Percentiles rank a stretch among this genome's conserved stretches.
Evolutionary conservation across 106 monocot species (phyloP).

Genomic region (Amphibolis antarctica): DNA sequence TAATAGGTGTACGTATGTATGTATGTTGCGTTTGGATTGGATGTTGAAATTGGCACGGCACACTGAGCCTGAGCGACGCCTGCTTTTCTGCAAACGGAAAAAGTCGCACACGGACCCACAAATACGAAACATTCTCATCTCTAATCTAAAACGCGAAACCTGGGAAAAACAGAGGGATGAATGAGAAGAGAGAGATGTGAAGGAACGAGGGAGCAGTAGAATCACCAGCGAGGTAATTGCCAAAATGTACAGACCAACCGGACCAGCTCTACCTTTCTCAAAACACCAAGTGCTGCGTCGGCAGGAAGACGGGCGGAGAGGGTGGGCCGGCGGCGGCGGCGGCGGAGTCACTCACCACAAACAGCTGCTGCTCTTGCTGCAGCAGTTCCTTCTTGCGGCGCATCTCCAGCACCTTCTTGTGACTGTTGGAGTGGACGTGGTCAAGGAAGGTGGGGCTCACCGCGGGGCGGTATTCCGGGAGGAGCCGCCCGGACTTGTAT

Average conservation of each 20-base stretch:
- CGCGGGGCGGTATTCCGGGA: conserved; percentile 82
- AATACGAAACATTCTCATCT: background rate
- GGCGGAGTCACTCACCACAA: background rate
- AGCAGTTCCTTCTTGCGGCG: conserved; percentile 42
- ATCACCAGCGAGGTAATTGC: too few species aligned
- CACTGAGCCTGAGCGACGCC: background rate
- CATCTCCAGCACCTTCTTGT: conserved; percentile 71
- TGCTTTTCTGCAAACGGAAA: background rate
- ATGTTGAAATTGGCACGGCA: background rate
- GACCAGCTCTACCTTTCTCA: background rate
- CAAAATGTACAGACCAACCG: background rate
- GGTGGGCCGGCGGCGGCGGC: background rate
- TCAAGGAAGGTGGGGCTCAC: conserved; percentile 57
- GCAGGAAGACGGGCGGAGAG: too few species aligned
- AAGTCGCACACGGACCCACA: background rate
- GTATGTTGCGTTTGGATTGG: background rate
- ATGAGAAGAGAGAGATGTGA: background rate
- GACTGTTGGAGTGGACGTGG: conserved; percentile 59
- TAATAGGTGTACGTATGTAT: too few species aligned
- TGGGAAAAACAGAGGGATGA: background rate
- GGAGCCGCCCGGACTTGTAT: conserved; percentile 73
- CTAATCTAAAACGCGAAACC: background rate
- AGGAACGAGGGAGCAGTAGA: too few species aligned
- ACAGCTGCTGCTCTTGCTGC: background rate
- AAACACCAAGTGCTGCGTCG: conserved; percentile 4